A percentile compares a stretch with the other conserved stretches of the same genome.
Evolutionary conservation across 176 grass and related monocot species (phyloP).

Genomic region (Hordeum vulgare): DNA sequence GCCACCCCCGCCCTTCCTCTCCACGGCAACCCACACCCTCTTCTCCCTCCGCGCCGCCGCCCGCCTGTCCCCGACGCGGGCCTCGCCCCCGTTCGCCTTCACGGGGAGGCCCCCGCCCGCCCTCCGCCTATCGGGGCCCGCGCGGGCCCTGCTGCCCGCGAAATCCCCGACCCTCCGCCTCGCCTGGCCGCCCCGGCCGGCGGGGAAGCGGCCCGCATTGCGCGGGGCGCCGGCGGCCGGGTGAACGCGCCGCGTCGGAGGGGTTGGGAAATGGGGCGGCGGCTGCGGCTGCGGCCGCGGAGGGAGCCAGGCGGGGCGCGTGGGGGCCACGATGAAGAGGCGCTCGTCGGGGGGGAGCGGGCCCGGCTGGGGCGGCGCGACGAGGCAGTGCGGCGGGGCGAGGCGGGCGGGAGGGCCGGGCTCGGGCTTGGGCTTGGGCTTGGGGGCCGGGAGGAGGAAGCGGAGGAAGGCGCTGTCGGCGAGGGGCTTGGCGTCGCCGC

Average conservation of each 20-base stretch:
- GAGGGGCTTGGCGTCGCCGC: neutral
- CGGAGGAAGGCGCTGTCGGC: conserved; percentile 4
- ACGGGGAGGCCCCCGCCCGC: neutral
- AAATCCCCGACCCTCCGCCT: neutral
- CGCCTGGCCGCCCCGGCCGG: neutral
- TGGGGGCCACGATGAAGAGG: conserved; percentile 34
- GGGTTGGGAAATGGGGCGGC: neutral
- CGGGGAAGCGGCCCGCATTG: neutral
- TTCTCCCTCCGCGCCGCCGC: neutral
- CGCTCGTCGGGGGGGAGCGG: conserved; percentile 7
- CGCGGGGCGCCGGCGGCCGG: neutral
- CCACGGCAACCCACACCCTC: conserved; percentile 36
- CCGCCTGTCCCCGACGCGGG: neutral
- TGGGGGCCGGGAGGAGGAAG: conserved; percentile 29
- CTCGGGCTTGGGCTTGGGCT: neutral
- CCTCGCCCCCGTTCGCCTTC: neutral
- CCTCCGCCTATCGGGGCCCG: neutral
- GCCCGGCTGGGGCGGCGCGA: neutral
- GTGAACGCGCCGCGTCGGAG: neutral
- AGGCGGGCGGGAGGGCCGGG: neutral
- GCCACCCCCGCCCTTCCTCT: neutral
- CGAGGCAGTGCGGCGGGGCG: conserved; percentile 39
- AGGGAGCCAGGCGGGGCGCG: conserved; percentile 19
- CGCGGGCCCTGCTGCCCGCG: neutral
- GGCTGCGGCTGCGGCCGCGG: neutral